Evolutionary conservation across 192 early-diverging fungal species (phyloP), one percentile per base, ranked within the genome.

Genomic region (Dimargaris cristalligena): DNA sequence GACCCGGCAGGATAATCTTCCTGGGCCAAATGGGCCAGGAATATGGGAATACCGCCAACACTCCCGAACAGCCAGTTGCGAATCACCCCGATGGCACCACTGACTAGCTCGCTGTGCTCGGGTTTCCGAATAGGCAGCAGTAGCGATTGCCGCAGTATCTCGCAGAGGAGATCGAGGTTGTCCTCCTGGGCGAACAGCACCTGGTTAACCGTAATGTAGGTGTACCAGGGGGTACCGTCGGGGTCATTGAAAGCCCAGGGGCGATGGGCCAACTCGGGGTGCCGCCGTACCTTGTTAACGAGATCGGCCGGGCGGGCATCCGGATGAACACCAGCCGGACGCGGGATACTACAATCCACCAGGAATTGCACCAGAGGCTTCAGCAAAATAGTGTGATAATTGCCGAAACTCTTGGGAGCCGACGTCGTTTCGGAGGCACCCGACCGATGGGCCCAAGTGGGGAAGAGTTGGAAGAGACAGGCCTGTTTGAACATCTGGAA

Each of bases 21-120:
- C 2, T n/a, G 49, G 49, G 22, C 25, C 22, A 50, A 20, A 26
- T 25, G 28, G 8, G 49, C 20, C 25, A 50, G 26, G 26, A 50
- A 50, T 2, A 50, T 3, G 4, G 49, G 49, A 1, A 50, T 25
- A 13, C 22, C 20, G 4, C 25, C 49, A 11, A 50, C 4, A 11
- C 26, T n/a, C 11, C 49, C 25, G 28, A 50, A 50, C 2, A 50
- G 49, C 49, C 49, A 50, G 49, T 50, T 50, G 11, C 49, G 49
- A 11, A 50, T 20, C 4, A 25, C 22, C 1, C 49, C 49, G 4
- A 50, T 25, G 22, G 49, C 49, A 10, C 49, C 49, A 13, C 11
- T 20, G 9, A 25, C 22, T 13, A 50, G n/a, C 3, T 50, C 49
- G 22, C 11, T 13, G 49, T 50, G 1, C 49, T 50, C 49, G n/a